A percentile compares a stretch with the other conserved stretches of the same genome.
Conservation (phyloP, 1,284 basidiomycete genomes). For the Amylostereum areolatum region DNA sequence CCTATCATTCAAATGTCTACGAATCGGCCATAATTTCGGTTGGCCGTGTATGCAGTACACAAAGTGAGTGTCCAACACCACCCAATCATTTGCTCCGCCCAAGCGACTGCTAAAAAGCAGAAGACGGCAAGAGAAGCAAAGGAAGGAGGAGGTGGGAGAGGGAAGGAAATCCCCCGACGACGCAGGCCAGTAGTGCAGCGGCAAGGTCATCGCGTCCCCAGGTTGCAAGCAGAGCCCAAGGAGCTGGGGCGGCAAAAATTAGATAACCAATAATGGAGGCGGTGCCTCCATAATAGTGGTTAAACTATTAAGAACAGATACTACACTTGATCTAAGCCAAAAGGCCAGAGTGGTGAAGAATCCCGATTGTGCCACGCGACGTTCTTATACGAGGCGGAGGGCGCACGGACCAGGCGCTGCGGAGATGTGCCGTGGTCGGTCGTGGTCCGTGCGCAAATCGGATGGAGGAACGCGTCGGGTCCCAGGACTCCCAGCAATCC, state of each 20-base stretch:
- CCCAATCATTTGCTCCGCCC: too few species aligned
- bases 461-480: too few species aligned
- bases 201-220: constrained; percentile 22
- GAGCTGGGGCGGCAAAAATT: constrained; percentile 30
- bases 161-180: constrained; percentile 20
- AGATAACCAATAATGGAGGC: constrained; percentile 35
- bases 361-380: background rate
- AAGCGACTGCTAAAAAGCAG: too few species aligned
- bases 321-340: constrained; percentile 97
- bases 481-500: too few species aligned
- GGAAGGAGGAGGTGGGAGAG: background rate
- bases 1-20: too few species aligned
- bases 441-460: too few species aligned
- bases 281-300: constrained; percentile 58
- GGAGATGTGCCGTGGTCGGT: too few species aligned
- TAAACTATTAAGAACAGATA: constrained; percentile 88
- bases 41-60: too few species aligned
- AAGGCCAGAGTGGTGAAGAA: constrained; percentile 83
- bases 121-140: too few species aligned
- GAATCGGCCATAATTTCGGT: too few species aligned
- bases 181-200: constrained; percentile 23
- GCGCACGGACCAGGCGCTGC: constrained; percentile 11
- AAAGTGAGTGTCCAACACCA: too few species aligned
- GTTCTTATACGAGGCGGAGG: constrained; percentile 1
- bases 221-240: constrained; percentile 25